Base-by-base conservation (phyloP, 352 stramenopile genomes). In the Proteromonas lacertae region DNA sequence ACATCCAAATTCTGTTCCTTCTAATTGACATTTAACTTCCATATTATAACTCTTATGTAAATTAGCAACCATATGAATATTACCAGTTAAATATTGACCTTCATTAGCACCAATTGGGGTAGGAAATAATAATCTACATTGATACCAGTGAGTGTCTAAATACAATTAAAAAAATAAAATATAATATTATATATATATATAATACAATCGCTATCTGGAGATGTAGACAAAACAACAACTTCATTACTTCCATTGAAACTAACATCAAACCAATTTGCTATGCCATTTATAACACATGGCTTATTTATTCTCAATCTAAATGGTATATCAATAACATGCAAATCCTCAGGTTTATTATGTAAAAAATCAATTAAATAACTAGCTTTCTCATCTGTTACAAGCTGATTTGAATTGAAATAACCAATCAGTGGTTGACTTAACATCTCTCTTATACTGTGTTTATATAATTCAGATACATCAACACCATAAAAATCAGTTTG, bases 11-110 rank as follows among this genome's bases (percentile, higher is more conserved):
- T 51, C 42, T 33, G 72, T 86, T 29, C 69, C 71, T 12, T 88
- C 66, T 25, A 88, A 55, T 32, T 49, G 2, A 8, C 35, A 69
- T 55, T 53, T 60, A 30, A 89, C 46, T 28, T 71, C 52, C 29
- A 90, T 73, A 52, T 83, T 61, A 62, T 93, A 93, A 55, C 72
- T 90, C 50, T 82, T 87, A 44, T 86, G 81, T 25, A 84, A 75
- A 66, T 93, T 90, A 16, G 69, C 77, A 17, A 66, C 56, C 46
- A 92, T 86, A 32, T 67, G 51, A 9, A 92, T 45, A 22, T 62
- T 66, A 33, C 78, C 77, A 7, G 46, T 69, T n/a, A 93, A 46
- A 2, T 44, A 60, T 44, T 92, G 74, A 29, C 43, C 45, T 26
- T 37, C 26, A 35, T 88, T 90, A 20, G 88, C 73, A 13, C 73